Conservation (phyloP, 1,139 yeast genomes). For the Suhomyces coccinellae region DNA sequence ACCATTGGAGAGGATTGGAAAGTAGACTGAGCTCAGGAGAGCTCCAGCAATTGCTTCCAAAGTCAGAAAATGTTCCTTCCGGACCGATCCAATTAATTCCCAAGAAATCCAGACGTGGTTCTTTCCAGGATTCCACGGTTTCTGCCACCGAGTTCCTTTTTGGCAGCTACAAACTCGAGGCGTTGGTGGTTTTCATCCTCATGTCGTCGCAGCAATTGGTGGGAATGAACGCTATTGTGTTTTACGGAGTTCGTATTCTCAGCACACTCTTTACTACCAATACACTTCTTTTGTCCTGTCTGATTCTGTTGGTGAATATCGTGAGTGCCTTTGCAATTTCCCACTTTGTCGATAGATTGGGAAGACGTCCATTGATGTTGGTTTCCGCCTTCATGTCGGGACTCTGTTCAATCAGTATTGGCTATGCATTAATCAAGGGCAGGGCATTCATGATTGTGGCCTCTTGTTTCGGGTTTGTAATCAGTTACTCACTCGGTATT, state of each 20-base stretch:
- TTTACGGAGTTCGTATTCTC: slow-evolving; percentile 40
- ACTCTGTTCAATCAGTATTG: slow-evolving; percentile 17
- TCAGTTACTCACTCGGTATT: slow-evolving; percentile 23
- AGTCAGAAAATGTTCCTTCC: slow-evolving; percentile 3
- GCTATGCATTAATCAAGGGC: slow-evolving; percentile 15
- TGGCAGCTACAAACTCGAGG: slow-evolving; percentile 26
- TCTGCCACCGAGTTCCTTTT: slow-evolving; percentile 28
- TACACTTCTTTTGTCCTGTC: slow-evolving; percentile 30
- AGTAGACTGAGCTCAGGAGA: slow-evolving; percentile 5
- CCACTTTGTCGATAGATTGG: slow-evolving; percentile 21
- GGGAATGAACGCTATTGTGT: slow-evolving; percentile 45
- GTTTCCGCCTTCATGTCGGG: slow-evolving; percentile 18
- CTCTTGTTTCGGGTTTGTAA: slow-evolving; percentile 23
- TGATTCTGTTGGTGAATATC: slow-evolving; percentile 34
- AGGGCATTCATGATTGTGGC: slow-evolving; percentile 16
- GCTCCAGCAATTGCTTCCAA: slow-evolving; percentile 3
- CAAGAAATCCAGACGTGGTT: slow-evolving; percentile 22
- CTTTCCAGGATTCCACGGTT: slow-evolving; percentile 31
- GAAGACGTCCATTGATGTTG: slow-evolving; percentile 22
- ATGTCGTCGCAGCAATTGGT: slow-evolving; percentile 44
- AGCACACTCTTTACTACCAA: slow-evolving; percentile 24
- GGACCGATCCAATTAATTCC: slow-evolving; percentile 6
- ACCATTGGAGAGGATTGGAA: slow-evolving; percentile 34
- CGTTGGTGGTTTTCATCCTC: slow-evolving; percentile 31
- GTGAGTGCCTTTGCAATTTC: slow-evolving; percentile 29